Base-by-base conservation (phyloP, 163 green algal species). In the Volvox carteri region DNA sequence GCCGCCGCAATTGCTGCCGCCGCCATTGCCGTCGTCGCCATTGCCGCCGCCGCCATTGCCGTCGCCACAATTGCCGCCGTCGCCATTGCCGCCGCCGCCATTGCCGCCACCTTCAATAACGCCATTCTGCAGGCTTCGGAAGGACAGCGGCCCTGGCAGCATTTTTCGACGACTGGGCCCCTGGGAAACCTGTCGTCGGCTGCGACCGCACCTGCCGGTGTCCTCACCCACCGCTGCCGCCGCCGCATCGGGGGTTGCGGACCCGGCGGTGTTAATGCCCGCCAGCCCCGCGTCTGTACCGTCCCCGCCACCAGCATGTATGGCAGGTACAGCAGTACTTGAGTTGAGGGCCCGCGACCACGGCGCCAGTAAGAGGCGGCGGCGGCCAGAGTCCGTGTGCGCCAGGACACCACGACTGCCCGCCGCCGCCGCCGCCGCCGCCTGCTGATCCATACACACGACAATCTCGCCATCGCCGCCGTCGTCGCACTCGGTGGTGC, bases 391-490 rank as follows among this genome's bases (percentile, higher is more conserved):
- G 70, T 18, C 35, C 39, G 70, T n/a, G 35, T 37, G 60, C 9
- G 60, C 18, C 39, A 46, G 2, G 19, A 78, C 4, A 33, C 6
- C 39, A 14, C 67, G 35, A 12, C 33, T 37, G 30, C 25, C 33
- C 33, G n/a, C 2, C 3, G 7, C 37, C 3, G 67, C 58, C 19
- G 9, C 9, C 18, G 58, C 9, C 18, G 9, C 58, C 18, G 62
- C 62, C n/a, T 41, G 25, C 8, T 70, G 30, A 30, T 84, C 75
- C 25, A 50, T 35, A 25, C 18, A n/a, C 30, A 84, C 2, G 30
- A 70, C 16, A 6, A 84, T 18, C 48, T 84, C 75, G 18, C 48
- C n/a, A n/a, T n/a, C 75, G 48, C 75, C 46, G 50, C 33, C 75
- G 18, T 70, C 75, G 11, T 21, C 65, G 7, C 65, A 44, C 8